Evolutionary conservation across 371 early-diverging fungal genomes (phyloP).

Genomic region (Dentiscutata heterogama): DNA sequence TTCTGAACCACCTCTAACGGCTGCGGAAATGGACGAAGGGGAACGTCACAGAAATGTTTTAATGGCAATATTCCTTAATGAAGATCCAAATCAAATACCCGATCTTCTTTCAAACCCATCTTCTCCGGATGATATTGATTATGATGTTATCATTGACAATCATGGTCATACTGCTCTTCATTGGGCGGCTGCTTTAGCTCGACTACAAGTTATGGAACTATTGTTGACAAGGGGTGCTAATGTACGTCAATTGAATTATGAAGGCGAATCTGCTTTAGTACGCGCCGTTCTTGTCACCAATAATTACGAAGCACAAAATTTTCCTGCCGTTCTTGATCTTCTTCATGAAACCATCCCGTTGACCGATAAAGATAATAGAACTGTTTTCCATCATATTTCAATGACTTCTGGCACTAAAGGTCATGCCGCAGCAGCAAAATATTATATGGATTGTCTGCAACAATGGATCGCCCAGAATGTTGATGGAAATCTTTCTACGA

Average conservation of each 20-base stretch:
- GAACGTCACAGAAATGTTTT: slow-evolving; percentile 74
- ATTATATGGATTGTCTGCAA: slow-evolving; percentile 90
- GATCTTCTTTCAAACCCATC: slow-evolving; percentile 59
- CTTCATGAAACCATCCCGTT: slow-evolving; percentile 81
- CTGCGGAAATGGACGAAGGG: slow-evolving; percentile 1
- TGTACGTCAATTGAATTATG: slow-evolving; percentile 75
- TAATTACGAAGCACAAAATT: slow-evolving; percentile 87
- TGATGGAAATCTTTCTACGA: slow-evolving; percentile 62
- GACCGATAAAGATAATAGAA: slow-evolving; percentile 84
- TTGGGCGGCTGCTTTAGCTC: slow-evolving; percentile 96
- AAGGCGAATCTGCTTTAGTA: slow-evolving; percentile 92
- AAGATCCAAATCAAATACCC: slow-evolving; percentile 61
- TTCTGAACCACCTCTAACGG: slow-evolving; percentile 13
- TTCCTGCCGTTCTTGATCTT: slow-evolving; percentile 78
- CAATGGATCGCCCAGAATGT: slow-evolving; percentile 68
- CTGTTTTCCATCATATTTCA: slow-evolving; percentile 95
- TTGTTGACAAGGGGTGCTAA: slow-evolving; percentile 84
- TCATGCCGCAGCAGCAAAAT: slow-evolving; percentile 79
- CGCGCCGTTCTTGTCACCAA: slow-evolving; percentile 90
- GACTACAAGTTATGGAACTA: slow-evolving; percentile 77
- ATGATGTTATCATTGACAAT: slow-evolving; percentile 91
- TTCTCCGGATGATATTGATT: slow-evolving; percentile 72
- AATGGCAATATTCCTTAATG: slow-evolving; percentile 75
- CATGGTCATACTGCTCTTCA: slow-evolving; percentile 95
- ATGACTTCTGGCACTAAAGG: slow-evolving; percentile 79